Evolutionary conservation across 345 rosid species (phyloP), one percentile per base, ranked within the genome.

Genomic region (Leavenworthia alabamica): DNA sequence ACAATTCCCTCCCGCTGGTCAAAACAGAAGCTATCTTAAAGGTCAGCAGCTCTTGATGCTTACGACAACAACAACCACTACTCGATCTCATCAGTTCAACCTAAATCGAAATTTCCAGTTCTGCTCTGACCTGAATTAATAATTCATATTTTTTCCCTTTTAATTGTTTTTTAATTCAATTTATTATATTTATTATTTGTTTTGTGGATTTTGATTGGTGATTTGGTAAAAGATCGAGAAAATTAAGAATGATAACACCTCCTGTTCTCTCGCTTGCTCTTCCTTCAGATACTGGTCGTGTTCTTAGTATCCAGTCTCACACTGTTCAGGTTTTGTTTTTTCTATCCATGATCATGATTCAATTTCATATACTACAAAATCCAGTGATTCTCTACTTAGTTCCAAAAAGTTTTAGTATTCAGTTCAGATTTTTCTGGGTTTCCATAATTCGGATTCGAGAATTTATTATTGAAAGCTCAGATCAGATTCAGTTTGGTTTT

Each of bases 291-390:
- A 93, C 97, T 37, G 97, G 99, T 68, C 96, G 99, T 60, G 96
- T 93, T 62, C 89, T 93, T 70, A 93, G 99, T 73, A 93, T 93
- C 68, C 99, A 93, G 14, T 93, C 99, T 6, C 99, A 89, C 62
- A 89, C 97, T 2, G 99, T 93, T 49, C 97, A 93, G 97, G 99
- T 86, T 40, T 26, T 9, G 14, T 14, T 14, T 39, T 2, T 14
- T 39, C 0, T 14, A 0, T 13, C 4, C 2, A 46, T n/a, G n/a
- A n/a, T n/a, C n/a, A n/a, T n/a, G n/a, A n/a, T n/a, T n/a, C n/a
- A n/a, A n/a, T n/a, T n/a, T n/a, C n/a, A n/a, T n/a, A n/a, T n/a
- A n/a, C n/a, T n/a, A n/a, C n/a, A n/a, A n/a, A n/a, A n/a, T n/a
- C n/a, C n/a, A n/a, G n/a, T n/a, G n/a, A n/a, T n/a, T n/a, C n/a